Percentiles rank a stretch among this genome's conserved stretches.
phyloP scores from a whole-genome alignment of 1,139 yeast genomes.

The Maudiozyma humilis region DNA sequence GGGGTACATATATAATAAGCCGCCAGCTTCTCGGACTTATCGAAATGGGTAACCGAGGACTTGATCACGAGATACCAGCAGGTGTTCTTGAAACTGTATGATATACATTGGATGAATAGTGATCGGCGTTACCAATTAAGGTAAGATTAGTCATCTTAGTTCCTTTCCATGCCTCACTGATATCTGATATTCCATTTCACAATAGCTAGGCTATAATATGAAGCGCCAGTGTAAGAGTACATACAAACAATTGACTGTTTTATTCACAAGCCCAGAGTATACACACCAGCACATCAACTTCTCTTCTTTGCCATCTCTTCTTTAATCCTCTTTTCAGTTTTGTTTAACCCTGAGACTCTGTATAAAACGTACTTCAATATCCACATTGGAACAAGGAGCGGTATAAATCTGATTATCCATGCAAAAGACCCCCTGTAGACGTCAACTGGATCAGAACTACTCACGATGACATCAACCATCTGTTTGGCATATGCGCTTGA shows the following conservation, averaged over 20 bases:
- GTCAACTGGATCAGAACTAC: slow-evolving; percentile 35
- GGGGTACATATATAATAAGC: too few species aligned
- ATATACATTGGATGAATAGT: too few species aligned
- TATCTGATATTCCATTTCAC: too few species aligned
- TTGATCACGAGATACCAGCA: background rate
- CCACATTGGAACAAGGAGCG: slow-evolving; percentile 1
- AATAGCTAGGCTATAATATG: too few species aligned
- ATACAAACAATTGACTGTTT: too few species aligned
- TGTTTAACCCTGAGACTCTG: background rate
- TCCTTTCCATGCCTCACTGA: too few species aligned
- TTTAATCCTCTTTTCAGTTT: background rate
- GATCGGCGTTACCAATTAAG: too few species aligned
- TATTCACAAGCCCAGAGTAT: background rate
- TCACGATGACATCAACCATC: slow-evolving; percentile 43
- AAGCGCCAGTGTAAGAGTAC: background rate
- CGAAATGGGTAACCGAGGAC: background rate
- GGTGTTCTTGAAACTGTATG: background rate
- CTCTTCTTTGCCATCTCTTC: background rate
- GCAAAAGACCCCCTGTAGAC: slow-evolving; percentile 51
- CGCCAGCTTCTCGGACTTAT: background rate
- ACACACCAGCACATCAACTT: background rate
- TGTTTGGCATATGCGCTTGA: slow-evolving; percentile 47
- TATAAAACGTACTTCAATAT: slow-evolving; percentile 1
- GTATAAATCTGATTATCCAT: slow-evolving; percentile 30
- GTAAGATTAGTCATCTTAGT: too few species aligned